Conservation (phyloP, 164 flowering plant genomes). For the Tetracentron sinense region DNA sequence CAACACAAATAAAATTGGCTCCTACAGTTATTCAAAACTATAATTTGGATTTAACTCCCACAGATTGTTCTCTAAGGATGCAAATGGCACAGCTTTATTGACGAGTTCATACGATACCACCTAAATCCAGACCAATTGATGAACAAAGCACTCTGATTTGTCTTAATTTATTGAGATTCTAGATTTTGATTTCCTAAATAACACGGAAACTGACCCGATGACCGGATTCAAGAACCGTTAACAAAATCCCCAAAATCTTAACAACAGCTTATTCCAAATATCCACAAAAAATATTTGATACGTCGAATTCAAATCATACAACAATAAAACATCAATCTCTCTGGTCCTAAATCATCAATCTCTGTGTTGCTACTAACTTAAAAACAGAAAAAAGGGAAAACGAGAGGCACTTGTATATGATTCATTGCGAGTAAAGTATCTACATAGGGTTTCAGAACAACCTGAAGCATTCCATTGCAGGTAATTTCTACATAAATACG, state of each 20-base stretch:
- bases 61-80: no score
- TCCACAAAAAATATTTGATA: no score
- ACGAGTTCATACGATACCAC: no score
- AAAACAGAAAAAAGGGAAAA: no score
- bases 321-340: not conserved
- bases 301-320: not conserved
- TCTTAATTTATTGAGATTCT: not conserved
- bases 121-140: no score
- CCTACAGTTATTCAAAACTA: no score
- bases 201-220: not conserved
- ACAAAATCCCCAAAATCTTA: not conserved
- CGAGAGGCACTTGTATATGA: not conserved
- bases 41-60: no score
- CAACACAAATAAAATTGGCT: no score
- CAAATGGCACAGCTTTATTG: not conserved
- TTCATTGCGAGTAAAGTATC: not conserved
- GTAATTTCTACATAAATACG: not conserved
- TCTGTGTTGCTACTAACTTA: not conserved
- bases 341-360: not conserved
- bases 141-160: no score
- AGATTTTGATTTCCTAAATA: no score
- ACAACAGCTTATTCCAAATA: not conserved
- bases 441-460: not conserved
- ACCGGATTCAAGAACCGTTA: not conserved
- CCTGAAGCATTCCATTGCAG: not conserved